phyloP scores from a whole-genome alignment of 2,329 filamentous ascomycete species.

The Dichotomopilus funicola region DNA sequence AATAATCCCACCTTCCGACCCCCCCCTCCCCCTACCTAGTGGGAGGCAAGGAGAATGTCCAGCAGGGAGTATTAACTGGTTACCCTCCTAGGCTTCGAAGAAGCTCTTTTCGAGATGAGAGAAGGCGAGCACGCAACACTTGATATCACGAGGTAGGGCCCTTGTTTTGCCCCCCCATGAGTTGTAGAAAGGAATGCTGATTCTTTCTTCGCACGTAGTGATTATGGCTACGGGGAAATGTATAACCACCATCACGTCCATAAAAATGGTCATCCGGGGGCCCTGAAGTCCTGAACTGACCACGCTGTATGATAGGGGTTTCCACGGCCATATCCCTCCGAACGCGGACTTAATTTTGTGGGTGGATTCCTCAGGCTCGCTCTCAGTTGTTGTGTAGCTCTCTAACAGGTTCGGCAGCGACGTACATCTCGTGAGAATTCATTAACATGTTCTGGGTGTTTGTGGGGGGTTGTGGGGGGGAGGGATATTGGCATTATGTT shows the following conservation, averaged over 20 bases:
- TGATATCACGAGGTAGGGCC: conserved; percentile 65
- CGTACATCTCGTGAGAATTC: conserved; percentile 30
- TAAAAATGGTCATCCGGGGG: neutral
- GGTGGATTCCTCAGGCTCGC: conserved; percentile 35
- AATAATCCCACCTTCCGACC: neutral
- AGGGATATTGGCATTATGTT: neutral
- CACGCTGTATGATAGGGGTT: conserved; percentile 50
- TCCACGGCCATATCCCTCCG: conserved; percentile 69
- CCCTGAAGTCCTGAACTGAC: neutral
- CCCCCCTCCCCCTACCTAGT: no score
- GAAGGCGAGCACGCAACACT: conserved; percentile 85
- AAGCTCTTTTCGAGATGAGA: conserved; percentile 80
- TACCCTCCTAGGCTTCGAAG: conserved; percentile 61
- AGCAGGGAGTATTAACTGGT: neutral
- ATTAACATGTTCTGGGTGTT: conserved; percentile 13
- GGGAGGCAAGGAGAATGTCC: neutral
- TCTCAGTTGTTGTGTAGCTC: conserved; percentile 16
- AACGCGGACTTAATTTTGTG: conserved; percentile 78
- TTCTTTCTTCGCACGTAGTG: conserved; percentile 36
- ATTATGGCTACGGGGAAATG: conserved; percentile 59
- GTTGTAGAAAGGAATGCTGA: neutral
- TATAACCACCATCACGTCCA: conserved; percentile 28
- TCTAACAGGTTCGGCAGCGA: conserved; percentile 22
- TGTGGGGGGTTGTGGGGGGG: neutral
- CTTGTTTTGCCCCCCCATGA: neutral